Base-by-base conservation (phyloP, 352 stramenopile genomes). In the Globisporangium polare region DNA sequence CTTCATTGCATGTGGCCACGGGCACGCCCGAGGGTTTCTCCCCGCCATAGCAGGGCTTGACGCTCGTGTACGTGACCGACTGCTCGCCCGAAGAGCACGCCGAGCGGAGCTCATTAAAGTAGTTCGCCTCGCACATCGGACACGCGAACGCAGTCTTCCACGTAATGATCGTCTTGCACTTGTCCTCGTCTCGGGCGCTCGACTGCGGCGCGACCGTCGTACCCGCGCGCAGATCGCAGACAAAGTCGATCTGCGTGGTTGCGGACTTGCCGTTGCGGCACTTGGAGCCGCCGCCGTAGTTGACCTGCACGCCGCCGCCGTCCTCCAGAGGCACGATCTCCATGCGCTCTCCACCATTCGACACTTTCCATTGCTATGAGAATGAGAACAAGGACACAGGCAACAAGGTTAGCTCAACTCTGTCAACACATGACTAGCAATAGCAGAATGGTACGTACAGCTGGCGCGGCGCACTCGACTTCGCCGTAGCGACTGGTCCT, bases 121-220 rank as follows among this genome's bases (percentile, higher is more conserved):
- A 90, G 17, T 71, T 69, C 20, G 76, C 66, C 6, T 87, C 73
- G 45, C 83, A 92, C 5, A 90, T 67, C 0, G 83, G 83, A 43
- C 83, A 92, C 31, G 80, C 83, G 45, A 84, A 88, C 31, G 78
- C 71, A 9, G 83, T 89, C 58, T 76, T 77, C 83, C 83, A 92
- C 12, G 82, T 77, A 10, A 92, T 67, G 1, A 73, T 72, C 49
- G 80, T 82, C 26, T 74, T 71, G 61, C 83, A 92, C 20, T 72
- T 67, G 42, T 82, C 71, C 12, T 83, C 68, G 29, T 89, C 72
- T 22, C 74, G 62, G 1, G 54, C 71, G 4, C 52, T 69, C 26
- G 68, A 69, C 0, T 63, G 60, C 8, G 79, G 72, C 13, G 63
- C 63, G 15, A 75, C 70, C 1, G 66, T 85, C 1, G 80, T 87